A percentile compares a stretch with the other conserved stretches of the same genome.
Evolutionary conservation across 1,139 yeast species (phyloP).

Genomic region (Debaryomyces subglobosus): DNA sequence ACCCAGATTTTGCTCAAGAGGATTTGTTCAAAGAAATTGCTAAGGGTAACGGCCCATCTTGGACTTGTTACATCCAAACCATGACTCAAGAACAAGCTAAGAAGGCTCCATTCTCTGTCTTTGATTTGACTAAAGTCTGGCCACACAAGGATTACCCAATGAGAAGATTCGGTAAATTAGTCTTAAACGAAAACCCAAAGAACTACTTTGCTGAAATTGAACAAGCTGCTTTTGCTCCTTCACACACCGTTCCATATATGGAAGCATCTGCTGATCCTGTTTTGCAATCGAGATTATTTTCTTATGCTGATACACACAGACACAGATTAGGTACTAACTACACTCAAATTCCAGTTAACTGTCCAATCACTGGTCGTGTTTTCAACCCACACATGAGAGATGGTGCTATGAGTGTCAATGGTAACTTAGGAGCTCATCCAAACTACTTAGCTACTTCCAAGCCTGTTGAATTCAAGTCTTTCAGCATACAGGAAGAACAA

Average conservation of each 20-base stretch:
- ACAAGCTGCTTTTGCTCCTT: slow-evolving; percentile 82
- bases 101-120: slow-evolving; percentile 62
- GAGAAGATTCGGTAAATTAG: slow-evolving; percentile 71
- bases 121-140: slow-evolving; percentile 79
- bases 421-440: slow-evolving; percentile 84
- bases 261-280: slow-evolving; percentile 89
- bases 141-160: slow-evolving; percentile 77
- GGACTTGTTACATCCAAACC: slow-evolving; percentile 68
- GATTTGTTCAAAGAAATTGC: slow-evolving; percentile 66
- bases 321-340: slow-evolving; percentile 68
- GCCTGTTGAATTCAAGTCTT: slow-evolving; percentile 55
- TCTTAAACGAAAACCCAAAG: slow-evolving; percentile 71
- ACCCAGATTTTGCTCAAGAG: slow-evolving; percentile 67
- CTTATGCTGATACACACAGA: slow-evolving; percentile 83
- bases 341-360: slow-evolving; percentile 73
- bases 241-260: slow-evolving; percentile 83
- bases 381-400: slow-evolving; percentile 77
- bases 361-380: slow-evolving; percentile 54
- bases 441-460: slow-evolving; percentile 68
- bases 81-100: slow-evolving; percentile 70
- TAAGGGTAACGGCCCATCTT: slow-evolving; percentile 60
- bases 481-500: slow-evolving; percentile 59
- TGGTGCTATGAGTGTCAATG: slow-evolving; percentile 83
- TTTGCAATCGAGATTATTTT: slow-evolving; percentile 79
- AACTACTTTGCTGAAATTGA: slow-evolving; percentile 83